Conservation (phyloP, 1,284 basidiomycete species). For the Austroboletus novae-zelandiae region DNA sequence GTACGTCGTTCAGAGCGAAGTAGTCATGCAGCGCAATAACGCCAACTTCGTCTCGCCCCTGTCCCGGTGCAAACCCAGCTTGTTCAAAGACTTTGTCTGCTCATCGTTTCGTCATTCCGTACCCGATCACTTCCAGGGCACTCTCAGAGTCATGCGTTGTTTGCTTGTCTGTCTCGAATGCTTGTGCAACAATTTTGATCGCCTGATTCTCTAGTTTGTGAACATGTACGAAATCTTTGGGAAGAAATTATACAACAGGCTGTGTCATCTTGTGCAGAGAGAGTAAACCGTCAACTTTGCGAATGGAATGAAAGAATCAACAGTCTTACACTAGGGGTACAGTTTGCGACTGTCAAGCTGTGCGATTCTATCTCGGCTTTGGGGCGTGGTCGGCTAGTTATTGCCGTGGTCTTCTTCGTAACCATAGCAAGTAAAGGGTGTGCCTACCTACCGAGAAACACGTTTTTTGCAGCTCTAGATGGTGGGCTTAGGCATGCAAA, state of each 20-base stretch:
- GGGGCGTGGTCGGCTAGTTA: too few relatives aligned
- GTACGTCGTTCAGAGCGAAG: slow-evolving; percentile 75
- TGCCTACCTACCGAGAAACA: slow-evolving; percentile 70
- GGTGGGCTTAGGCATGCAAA: neutral
- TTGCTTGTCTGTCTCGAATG: slow-evolving; percentile 63
- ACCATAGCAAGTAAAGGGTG: neutral
- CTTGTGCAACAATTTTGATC: slow-evolving; percentile 72
- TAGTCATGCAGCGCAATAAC: slow-evolving; percentile 88
- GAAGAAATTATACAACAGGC: slow-evolving; percentile 78
- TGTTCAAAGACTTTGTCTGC: slow-evolving; percentile 70
- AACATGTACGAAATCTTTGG: slow-evolving; percentile 72
- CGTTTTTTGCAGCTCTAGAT: slow-evolving; percentile 74
- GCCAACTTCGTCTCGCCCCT: slow-evolving; percentile 71
- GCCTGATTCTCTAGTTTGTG: slow-evolving; percentile 82
- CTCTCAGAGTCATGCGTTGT: slow-evolving; percentile 61
- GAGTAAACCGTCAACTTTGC: neutral
- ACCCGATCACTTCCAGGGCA: slow-evolving; percentile 75
- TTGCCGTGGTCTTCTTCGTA: too few relatives aligned
- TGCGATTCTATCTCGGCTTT: too few relatives aligned
- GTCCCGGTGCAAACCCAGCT: slow-evolving; percentile 61
- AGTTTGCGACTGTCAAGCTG: too few relatives aligned
- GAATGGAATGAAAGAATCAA: slow-evolving; percentile 6
- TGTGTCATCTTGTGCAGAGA: slow-evolving; percentile 55
- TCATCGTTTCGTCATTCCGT: slow-evolving; percentile 69
- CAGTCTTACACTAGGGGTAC: slow-evolving; percentile 67